Evolutionary conservation across 495 filamentous ascomycete species (phyloP), one percentile per base, ranked within the genome.

Genomic region (Penicillium argentinense): DNA sequence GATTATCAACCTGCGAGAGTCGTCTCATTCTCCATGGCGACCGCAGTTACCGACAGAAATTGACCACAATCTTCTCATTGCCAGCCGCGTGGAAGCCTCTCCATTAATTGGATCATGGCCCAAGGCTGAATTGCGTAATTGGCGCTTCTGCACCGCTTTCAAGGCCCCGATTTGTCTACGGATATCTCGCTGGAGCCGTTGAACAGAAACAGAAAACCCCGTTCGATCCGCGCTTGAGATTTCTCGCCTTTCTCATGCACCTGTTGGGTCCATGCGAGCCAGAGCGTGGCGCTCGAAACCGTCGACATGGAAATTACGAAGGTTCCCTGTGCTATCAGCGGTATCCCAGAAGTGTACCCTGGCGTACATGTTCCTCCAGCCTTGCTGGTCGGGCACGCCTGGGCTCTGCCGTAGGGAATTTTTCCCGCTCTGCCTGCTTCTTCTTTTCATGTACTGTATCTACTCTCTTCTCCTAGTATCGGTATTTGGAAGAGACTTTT

Each of bases 381-480:
- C 29, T 24, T 29, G 38, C 49, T 53, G 43, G 49, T 47, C 19
- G 45, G 49, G 40, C 43, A 33, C 40, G 41, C 42, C 39, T 18
- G 26, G 34, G 23, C 48, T 43, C 19, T 41, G 28, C 36, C 49
- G 14, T 50, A 44, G 48, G 56, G 48, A 47, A 19, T 33, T 49
- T 51, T 42, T 38, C 39, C 38, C 45, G 25, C 44, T 42, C 42
- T 32, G 30, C 33, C 26, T 39, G 41, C 38, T 49, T 53, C 29
- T 47, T 16, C 42, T 21, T 38, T 45, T 19, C 42, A 23, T 38
- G 36, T 39, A 21, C 24, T 54, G 36, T 50, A 57, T 53, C 42
- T 57, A 57, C 42, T 57, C 39, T 53, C 25, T 52, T 52, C 34
- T 41, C 37, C 24, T 24, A 42, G 44, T 5, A 5, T 19, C 17